Base-by-base conservation (phyloP, 208 protist genomes). In the Sergeia podlipaevii region DNA sequence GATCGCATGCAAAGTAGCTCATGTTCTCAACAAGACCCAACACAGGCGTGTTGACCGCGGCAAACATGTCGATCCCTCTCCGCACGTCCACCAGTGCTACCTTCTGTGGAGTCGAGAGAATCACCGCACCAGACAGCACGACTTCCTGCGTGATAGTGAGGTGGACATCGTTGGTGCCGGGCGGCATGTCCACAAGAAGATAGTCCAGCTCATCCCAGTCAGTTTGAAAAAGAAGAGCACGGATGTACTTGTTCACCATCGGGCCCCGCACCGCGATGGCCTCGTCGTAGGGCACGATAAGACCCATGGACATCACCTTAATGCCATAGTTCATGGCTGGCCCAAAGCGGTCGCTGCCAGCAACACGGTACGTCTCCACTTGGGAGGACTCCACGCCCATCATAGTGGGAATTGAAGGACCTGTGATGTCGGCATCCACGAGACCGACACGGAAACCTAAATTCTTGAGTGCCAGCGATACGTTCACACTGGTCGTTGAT, bases 11-110 rank as follows among this genome's bases (percentile, higher is more conserved):
- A 63, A 98, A 98, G 76, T 97, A 89, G 63, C 86, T 97, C 97
- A 99, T 99, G 76, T 99, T 99, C 77, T 98, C 95, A 32, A 98
- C 88, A 1, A 99, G 59, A 3, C 97, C 97, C 17, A 99, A 61
- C 55, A 97, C 86, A 10, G 97, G 97, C 3, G 96, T 85, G 56
- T 98, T 91, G 6, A 98, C 94, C 8, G 96, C 88, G 33, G 93
- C 77, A 59, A 98, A 99, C 95, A 99, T 98, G 53, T 97, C 83
- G 38, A 92, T 87, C 20, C 88, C 93, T 23, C 89, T 64, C 10
- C 88, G 70, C 3, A 93, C 96, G 49, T 97, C 96, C 28, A 93
- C 77, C 10, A 98, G 62, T 8, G 96, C 91, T 32, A 98, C 77
- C 48, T 98, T 94, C 74, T 96, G 97, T 28, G 97, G 97, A 4